Base-by-base conservation (phyloP, 768 basidiomycete species). In the Austroboletus eburneus region DNA sequence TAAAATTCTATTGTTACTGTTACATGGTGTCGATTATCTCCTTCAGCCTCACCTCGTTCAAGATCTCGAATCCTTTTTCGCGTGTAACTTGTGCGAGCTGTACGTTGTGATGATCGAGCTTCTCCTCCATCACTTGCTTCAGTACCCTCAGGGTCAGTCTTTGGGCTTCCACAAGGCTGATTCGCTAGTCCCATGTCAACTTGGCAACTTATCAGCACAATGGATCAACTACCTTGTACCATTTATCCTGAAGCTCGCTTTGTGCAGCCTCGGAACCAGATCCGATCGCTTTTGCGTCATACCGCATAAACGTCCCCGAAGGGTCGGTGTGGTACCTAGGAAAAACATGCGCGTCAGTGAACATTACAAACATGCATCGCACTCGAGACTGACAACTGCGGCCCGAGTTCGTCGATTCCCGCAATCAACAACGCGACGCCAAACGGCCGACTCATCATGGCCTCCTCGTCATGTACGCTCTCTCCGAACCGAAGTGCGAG, bases 111-210 rank as follows among this genome's bases (percentile, higher is more conserved):
- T 96, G 91, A 69, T 98, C 95, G 35, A 99, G 79, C 67, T 96
- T 97, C 72, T 98, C 96, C 68, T 98, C 96, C 96, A 98, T 99
- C 36, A 98, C 96, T 72, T 98, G 93, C 72, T 99, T 98, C 52
- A 98, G 73, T 38, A 98, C 91, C 52, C 81, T 84, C 43, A 98
- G 72, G 3, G 90, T 86, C 52, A 98, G 71, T 32, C 79, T 73
- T 56, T 97, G 91, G 0, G 93, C 96, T 67, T 96, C 92, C 54
- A 75, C 69, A 20, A 98, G 72, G 8, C 87, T 84, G 83, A 98
- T 95, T 80, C 84, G 83, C 95, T 98, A 58, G n/a, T 27, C 27
- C 27, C 27, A 46, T 3, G 29, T 59, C 46, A 55, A 40, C 36
- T 7, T 43, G 52, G 44, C 40, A 52, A 22, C 14, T 10, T 22